phyloP scores from a whole-genome alignment of 495 filamentous ascomycete genomes.

The Talaromyces proteolyticus region DNA sequence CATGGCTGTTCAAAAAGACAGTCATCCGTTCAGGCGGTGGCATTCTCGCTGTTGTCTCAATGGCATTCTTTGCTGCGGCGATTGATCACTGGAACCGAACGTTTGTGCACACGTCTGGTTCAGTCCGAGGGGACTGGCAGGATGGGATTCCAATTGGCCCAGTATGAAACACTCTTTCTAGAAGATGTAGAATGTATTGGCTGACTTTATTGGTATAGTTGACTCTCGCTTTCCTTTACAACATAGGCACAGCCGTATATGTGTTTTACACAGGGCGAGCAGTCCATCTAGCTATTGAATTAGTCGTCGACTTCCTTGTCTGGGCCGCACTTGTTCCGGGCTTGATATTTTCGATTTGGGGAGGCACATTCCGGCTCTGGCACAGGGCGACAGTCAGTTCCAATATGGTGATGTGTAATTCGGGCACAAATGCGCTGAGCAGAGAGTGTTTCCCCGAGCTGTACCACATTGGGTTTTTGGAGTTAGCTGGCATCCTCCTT shows the following conservation, averaged over 20 bases:
- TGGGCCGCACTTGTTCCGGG: slow-evolving; percentile 5
- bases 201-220: slow-evolving; percentile 1
- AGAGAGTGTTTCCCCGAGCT: slow-evolving; percentile 1
- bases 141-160: slow-evolving; percentile 10
- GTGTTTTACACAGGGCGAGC: neutral
- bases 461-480: slow-evolving; percentile 2
- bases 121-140: slow-evolving; percentile 8
- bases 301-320: slow-evolving; percentile 8
- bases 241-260: neutral
- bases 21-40: slow-evolving; percentile 2
- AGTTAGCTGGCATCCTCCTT: slow-evolving; percentile 5
- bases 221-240: slow-evolving; percentile 6
- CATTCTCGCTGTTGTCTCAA: slow-evolving; percentile 5
- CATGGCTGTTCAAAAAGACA: slow-evolving; percentile 7
- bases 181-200: neutral
- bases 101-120: slow-evolving; percentile 6
- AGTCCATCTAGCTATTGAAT: neutral
- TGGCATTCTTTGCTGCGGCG: slow-evolving; percentile 8
- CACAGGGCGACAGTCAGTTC: neutral
- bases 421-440: neutral
- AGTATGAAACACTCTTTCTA: neutral
- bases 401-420: slow-evolving; percentile 1
- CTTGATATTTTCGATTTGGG: slow-evolving; percentile 8
- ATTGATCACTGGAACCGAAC: slow-evolving; percentile 6
- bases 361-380: slow-evolving; percentile 8